A percentile compares a stretch with the other conserved stretches of the same genome.
Evolutionary conservation across 345 rosid species (phyloP).

Genomic region (Dipteronia sinensis): DNA sequence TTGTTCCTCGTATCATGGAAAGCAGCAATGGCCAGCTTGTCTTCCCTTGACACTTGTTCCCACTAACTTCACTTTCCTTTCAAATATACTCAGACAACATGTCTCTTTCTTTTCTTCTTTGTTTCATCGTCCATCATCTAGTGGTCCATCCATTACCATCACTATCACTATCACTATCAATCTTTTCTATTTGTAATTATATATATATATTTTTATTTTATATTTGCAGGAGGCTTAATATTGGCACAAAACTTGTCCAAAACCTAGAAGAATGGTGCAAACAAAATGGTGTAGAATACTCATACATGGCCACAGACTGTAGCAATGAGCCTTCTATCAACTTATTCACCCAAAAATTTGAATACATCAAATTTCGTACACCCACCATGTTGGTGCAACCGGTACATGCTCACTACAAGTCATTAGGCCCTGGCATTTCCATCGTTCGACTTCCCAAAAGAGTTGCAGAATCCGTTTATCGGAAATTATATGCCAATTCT

Average conservation of each 20-base stretch:
- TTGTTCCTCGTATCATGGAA: slow-evolving; percentile 43
- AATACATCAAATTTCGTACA: slow-evolving; percentile 57
- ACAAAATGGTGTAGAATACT: slow-evolving; percentile 59
- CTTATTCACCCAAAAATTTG: slow-evolving; percentile 56
- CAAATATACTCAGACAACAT: background rate
- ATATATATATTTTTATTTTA: background rate
- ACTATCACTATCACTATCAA: background rate
- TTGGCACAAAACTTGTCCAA: slow-evolving; percentile 57
- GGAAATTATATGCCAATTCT: slow-evolving; percentile 35
- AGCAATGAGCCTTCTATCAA: slow-evolving; percentile 65
- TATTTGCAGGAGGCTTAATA: slow-evolving; percentile 63
- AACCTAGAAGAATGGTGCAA: slow-evolving; percentile 70
- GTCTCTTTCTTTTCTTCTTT: slow-evolving; percentile 18
- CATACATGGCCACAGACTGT: slow-evolving; percentile 75
- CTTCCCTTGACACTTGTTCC: slow-evolving; percentile 30
- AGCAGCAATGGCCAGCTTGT: slow-evolving; percentile 25
- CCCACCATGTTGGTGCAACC: slow-evolving; percentile 70
- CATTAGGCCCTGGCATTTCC: slow-evolving; percentile 30
- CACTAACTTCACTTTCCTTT: background rate
- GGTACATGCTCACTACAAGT: slow-evolving; percentile 65
- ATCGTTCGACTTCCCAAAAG: slow-evolving; percentile 35
- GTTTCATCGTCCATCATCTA: background rate
- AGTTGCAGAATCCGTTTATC: slow-evolving; percentile 46
- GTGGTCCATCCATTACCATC: background rate
- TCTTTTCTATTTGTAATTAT: background rate